These are phyloP conservation scores for Groenewaldozyma auringiensis DNA, from an alignment of 1,139 yeast genomes.

Conservation along the genomic window DNA sequence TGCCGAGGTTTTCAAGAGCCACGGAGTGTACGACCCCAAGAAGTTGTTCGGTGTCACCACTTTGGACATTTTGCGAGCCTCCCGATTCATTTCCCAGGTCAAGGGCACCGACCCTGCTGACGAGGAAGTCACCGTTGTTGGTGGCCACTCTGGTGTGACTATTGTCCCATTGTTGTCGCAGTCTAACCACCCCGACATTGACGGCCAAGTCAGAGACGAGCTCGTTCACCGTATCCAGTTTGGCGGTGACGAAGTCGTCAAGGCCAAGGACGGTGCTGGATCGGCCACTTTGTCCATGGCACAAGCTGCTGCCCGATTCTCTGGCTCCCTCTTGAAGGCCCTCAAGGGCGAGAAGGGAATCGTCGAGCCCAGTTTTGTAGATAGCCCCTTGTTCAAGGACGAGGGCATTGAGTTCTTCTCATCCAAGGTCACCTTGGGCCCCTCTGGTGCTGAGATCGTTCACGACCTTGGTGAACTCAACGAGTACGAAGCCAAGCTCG, in stretches of 20 bases:
- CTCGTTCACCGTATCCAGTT: constrained; percentile 85
- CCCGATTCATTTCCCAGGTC: constrained; percentile 62
- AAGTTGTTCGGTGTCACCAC: constrained; percentile 90
- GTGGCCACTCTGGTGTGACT: constrained; percentile 96
- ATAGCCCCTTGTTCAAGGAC: constrained; percentile 72
- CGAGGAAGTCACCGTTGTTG: constrained; percentile 75
- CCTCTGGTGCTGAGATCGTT: constrained; percentile 77
- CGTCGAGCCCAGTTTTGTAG: constrained; percentile 55
- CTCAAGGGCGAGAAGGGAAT: constrained; percentile 41
- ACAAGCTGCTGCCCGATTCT: constrained; percentile 81
- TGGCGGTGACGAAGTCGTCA: constrained; percentile 96
- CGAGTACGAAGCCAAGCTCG: constrained; percentile 71
- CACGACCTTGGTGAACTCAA: constrained; percentile 63
- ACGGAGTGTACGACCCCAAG: constrained; percentile 69
- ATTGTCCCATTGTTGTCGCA: constrained; percentile 81
- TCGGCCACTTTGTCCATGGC: constrained; percentile 97
- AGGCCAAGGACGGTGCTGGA: constrained; percentile 92
- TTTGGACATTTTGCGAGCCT: constrained; percentile 82
- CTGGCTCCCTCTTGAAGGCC: constrained; percentile 41
- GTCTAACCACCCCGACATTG: constrained; percentile 35
- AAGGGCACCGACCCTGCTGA: constrained; percentile 43
- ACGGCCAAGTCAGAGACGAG: constrained; percentile 30
- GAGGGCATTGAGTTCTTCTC: constrained; percentile 84
- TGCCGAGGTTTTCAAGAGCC: constrained; percentile 72
- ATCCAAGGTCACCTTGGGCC: constrained; percentile 82